Percentiles rank a stretch among this genome's conserved stretches.
Evolutionary conservation across 2,329 filamentous ascomycete genomes (phyloP).

Genomic region (Phialophora tarda): DNA sequence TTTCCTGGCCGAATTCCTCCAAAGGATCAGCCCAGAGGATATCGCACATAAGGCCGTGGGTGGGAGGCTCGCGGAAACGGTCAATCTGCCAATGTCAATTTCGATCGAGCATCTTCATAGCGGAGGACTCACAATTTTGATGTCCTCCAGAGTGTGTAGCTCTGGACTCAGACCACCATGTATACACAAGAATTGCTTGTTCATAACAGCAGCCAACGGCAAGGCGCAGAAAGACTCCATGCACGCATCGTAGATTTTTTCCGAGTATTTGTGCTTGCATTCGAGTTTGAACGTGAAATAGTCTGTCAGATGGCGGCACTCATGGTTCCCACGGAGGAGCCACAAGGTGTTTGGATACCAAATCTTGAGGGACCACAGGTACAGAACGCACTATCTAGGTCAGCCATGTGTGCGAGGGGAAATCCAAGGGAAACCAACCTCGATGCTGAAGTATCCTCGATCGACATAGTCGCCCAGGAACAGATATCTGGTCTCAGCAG

Average conservation of each 20-base stretch:
- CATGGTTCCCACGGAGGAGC: slow-evolving; percentile 96
- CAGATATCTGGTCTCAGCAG: slow-evolving; percentile 92
- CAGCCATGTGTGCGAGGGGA: slow-evolving; percentile 38
- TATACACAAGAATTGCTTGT: slow-evolving; percentile 99
- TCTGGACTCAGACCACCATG: slow-evolving; percentile 96
- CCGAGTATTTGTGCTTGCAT: slow-evolving; percentile 99
- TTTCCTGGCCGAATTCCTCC: slow-evolving; percentile 98
- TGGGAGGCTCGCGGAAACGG: slow-evolving; percentile 95
- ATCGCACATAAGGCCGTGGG: slow-evolving; percentile 97
- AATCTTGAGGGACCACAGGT: slow-evolving; percentile 97
- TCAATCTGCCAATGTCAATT: slow-evolving; percentile 70
- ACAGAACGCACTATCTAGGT: slow-evolving; percentile 77
- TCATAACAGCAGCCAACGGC: slow-evolving; percentile 96
- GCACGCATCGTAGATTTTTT: slow-evolving; percentile 93
- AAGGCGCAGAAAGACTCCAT: slow-evolving; percentile 97
- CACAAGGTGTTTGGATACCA: slow-evolving; percentile 98
- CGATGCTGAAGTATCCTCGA: slow-evolving; percentile 97
- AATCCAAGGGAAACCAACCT: slow-evolving; percentile 58
- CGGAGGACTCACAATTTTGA: slow-evolving; percentile 73
- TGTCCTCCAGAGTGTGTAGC: slow-evolving; percentile 90
- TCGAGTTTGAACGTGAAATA: slow-evolving; percentile 99
- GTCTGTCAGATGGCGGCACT: slow-evolving; percentile 97
- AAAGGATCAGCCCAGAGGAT: slow-evolving; percentile 98
- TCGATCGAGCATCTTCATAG: not conserved
- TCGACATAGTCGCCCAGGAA: slow-evolving; percentile 99